These are phyloP conservation scores for Effrenium voratum DNA, from an alignment of 73 alveolate genomes.

Conservation along the genomic window DNA sequence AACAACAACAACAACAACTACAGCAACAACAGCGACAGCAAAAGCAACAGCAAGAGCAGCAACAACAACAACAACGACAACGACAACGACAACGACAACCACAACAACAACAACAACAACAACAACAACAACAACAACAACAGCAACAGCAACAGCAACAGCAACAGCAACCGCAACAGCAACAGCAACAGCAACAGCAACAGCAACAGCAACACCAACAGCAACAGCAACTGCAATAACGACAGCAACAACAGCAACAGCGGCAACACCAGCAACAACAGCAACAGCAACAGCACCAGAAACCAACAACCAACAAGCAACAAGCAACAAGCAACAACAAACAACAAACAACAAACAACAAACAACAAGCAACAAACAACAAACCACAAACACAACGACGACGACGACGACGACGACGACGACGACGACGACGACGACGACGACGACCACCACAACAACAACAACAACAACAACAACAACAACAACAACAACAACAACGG, in stretches of 20 bases:
- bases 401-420: background rate
- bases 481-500: background rate
- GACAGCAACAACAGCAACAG: too few relatives aligned
- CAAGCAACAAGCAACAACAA: too few relatives aligned
- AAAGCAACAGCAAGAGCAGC: background rate
- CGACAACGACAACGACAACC: background rate
- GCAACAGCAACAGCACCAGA: background rate
- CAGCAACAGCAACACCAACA: too few relatives aligned
- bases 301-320: background rate
- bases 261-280: background rate
- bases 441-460: background rate
- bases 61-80: background rate
- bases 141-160: too few relatives aligned
- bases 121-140: too few relatives aligned
- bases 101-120: too few relatives aligned
- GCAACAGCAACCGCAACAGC: too few relatives aligned
- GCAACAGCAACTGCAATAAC: too few relatives aligned
- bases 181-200: too few relatives aligned
- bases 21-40: background rate
- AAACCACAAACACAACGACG: background rate
- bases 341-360: too few relatives aligned
- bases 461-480: background rate
- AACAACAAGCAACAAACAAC: background rate
- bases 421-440: background rate
- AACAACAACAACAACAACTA: too few relatives aligned